Base-by-base conservation (phyloP, 176 grass and related monocot genomes). In the Carex myosuroides region DNA sequence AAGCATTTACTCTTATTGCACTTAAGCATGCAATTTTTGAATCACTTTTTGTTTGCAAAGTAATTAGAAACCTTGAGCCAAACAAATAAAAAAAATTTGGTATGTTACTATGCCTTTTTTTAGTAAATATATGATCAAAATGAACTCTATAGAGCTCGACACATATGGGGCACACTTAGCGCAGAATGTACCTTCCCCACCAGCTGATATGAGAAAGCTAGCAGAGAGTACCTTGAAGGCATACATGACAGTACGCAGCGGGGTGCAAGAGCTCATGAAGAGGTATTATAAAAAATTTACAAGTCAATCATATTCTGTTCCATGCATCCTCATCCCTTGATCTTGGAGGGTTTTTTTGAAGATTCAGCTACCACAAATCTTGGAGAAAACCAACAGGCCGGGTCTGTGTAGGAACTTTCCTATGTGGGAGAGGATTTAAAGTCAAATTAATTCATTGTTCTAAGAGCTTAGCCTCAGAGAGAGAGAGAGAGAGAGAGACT, bases 211-310 rank as follows among this genome's bases (percentile, higher is more conserved):
- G n/a, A 86, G 84, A 71, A 84, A 86, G 46, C 85, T 92, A 1
- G 93, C 93, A 12, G 89, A 93, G 77, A 91, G 67, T 42, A 93
- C 92, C 71, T 13, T 98, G 82, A 81, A 91, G 90, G 91, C 95
- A 84, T 98, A 95, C 86, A 64, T 66, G 17, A 84, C 82, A 44
- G 92, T 98, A 24, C 65, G 86, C 41, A 80, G 6, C 22, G 96
- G 92, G 0, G 91, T 95, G 6, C 14, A 67, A 22, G 79, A 83
- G 56, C 78, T 98, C 83, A 98, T 94, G 95, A 91, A 80, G 32
- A 91, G 85, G 73, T 98, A 81, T 39, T 20, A 76, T 55, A 76
- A 54, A 55, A 54, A 42, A 70, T 1, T 24, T 22, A 24, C 21
- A 0, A 69, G 33, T 33, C 35, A 70, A 70, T 70, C 35, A 20